Percentiles rank a stretch among this genome's conserved stretches.
phyloP scores from a whole-genome alignment of 2,329 filamentous ascomycete genomes.

The Fusarium sp. region DNA sequence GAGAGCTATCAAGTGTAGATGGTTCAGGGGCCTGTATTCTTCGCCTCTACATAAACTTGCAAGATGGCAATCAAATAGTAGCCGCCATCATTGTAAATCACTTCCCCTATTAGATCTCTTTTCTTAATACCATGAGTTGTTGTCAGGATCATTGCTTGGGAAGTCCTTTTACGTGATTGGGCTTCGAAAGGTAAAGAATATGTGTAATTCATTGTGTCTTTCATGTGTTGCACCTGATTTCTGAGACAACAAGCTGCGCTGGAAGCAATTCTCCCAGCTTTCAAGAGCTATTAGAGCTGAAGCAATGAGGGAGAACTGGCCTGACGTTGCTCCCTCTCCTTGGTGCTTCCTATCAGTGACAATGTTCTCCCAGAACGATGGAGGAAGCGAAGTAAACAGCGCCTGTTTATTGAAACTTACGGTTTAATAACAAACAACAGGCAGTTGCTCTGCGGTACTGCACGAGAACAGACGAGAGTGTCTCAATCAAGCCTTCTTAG shows the following conservation, averaged over 20 bases:
- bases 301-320: too few species aligned
- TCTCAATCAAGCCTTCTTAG: too few species aligned
- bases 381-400: accelerated
- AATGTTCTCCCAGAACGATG: neutral
- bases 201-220: accelerated
- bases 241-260: neutral
- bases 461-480: neutral
- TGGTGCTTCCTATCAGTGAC: neutral
- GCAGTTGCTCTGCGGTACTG: neutral
- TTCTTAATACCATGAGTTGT: neutral
- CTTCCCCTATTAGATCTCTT: too few species aligned
- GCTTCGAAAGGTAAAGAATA: neutral
- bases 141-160: neutral
- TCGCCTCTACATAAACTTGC: accelerated
- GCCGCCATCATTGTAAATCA: too few species aligned
- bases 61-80: too few species aligned
- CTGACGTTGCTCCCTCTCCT: neutral
- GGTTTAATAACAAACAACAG: accelerated
- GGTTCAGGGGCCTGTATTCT: neutral
- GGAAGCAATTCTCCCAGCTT: too few species aligned
- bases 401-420: accelerated
- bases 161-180: accelerated
- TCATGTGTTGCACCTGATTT: neutral
- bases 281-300: neutral
- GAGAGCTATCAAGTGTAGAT: accelerated